A percentile compares a stretch with the other conserved stretches of the same genome.
These are phyloP conservation scores for Saccharomycopsis guyanensis DNA, from an alignment of 805 yeast genomes.

Conservation along the genomic window DNA sequence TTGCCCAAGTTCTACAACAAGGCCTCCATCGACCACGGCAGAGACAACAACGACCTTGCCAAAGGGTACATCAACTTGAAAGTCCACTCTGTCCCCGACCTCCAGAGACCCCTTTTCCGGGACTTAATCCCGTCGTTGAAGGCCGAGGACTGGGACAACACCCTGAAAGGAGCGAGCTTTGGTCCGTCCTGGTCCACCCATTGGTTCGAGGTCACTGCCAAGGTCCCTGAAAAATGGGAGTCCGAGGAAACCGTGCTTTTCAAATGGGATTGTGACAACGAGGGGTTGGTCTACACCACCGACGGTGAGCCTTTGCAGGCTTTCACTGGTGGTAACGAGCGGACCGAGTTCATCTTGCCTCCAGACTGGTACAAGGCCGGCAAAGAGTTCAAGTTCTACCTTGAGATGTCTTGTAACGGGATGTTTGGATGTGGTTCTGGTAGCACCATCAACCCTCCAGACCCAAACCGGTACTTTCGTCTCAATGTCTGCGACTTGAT, in stretches of 20 bases:
- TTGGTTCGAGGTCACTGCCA: slow-evolving; percentile 71
- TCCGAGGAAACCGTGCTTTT: slow-evolving; percentile 49
- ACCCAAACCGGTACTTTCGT: slow-evolving; percentile 63
- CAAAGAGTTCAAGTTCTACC: slow-evolving; percentile 57
- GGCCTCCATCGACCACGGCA: slow-evolving; percentile 41
- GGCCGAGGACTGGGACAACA: slow-evolving; percentile 41
- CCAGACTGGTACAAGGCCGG: slow-evolving; percentile 40
- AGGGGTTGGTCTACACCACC: slow-evolving; percentile 68
- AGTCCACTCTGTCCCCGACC: slow-evolving; percentile 67
- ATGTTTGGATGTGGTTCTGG: slow-evolving; percentile 78
- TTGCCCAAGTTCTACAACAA: slow-evolving; percentile 75
- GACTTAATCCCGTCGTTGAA: slow-evolving; percentile 47
- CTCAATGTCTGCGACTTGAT: slow-evolving; percentile 69
- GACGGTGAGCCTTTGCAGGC: slow-evolving; percentile 74
- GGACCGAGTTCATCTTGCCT: slow-evolving; percentile 69
- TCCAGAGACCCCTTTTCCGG: slow-evolving; percentile 55
- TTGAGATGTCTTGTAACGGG: slow-evolving; percentile 90
- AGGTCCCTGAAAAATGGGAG: slow-evolving; percentile 50
- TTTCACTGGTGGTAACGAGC: slow-evolving; percentile 76
- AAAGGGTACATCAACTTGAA: slow-evolving; percentile 46
- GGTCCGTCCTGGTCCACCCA: slow-evolving; percentile 98
- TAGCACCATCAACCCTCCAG: slow-evolving; percentile 57
- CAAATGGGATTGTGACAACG: slow-evolving; percentile 82
- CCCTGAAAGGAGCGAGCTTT: slow-evolving; percentile 64
- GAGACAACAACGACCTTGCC: slow-evolving; percentile 26